phyloP scores from a whole-genome alignment of 345 rosid species.

The Gynandropsis gynandra region DNA sequence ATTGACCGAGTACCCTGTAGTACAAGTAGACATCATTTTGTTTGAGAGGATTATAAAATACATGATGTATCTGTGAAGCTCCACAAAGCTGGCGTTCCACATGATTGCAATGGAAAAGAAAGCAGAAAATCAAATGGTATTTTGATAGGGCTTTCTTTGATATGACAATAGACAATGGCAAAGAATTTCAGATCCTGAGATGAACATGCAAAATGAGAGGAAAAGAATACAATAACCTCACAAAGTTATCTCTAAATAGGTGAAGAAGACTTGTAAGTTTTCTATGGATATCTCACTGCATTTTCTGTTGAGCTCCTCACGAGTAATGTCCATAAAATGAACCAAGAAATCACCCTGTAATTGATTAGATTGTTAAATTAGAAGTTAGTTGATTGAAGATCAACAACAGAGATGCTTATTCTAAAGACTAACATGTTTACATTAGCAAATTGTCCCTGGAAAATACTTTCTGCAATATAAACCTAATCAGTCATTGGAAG shows the following conservation, averaged over 20 bases:
- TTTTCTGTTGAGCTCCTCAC: conserved; percentile 81
- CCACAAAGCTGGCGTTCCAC: conserved; percentile 76
- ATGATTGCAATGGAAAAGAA: conserved; percentile 67
- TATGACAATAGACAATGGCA: conserved; percentile 72
- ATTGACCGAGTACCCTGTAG: conserved; percentile 62
- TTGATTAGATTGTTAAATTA: conserved; percentile 10
- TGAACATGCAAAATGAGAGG: conserved; percentile 20
- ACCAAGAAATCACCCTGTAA: conserved; percentile 94
- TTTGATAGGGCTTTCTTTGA: conserved; percentile 66
- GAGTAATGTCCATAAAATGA: conserved; percentile 96
- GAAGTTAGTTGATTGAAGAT: conserved; percentile 15
- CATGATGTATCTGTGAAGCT: conserved; percentile 84
- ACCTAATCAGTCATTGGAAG: not conserved
- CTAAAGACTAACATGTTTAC: not conserved
- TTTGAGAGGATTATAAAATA: conserved; percentile 22
- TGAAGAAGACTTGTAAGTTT: conserved; percentile 66
- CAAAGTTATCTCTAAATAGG: conserved; percentile 5
- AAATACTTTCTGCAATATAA: conserved; percentile 3
- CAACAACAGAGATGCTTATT: conserved; percentile 6
- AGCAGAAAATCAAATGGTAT: conserved; percentile 67
- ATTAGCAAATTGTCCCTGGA: no score
- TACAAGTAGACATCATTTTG: conserved; percentile 4
- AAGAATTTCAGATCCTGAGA: conserved; percentile 74
- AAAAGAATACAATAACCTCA: conserved; percentile 4
- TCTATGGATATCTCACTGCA: conserved; percentile 75